Evolutionary conservation across 805 yeast species (phyloP).

Genomic region (Metschnikowia baotianmanensis): DNA sequence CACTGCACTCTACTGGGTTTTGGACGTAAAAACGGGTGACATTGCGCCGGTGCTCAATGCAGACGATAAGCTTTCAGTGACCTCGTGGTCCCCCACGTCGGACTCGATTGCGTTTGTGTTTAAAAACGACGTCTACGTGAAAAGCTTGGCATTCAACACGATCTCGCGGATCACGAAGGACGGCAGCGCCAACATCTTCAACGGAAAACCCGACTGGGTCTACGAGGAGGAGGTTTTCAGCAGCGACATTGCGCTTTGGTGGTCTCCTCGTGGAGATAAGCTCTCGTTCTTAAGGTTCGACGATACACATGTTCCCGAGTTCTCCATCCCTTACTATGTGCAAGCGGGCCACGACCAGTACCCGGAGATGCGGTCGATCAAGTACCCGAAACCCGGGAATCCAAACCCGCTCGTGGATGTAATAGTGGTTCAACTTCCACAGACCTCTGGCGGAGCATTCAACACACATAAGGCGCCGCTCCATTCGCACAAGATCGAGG

Average conservation of each 20-base stretch:
- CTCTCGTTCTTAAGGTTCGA: slow-evolving; percentile 65
- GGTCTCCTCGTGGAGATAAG: slow-evolving; percentile 75
- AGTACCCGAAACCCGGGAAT: slow-evolving; percentile 81
- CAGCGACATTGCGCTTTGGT: slow-evolving; percentile 74
- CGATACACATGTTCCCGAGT: slow-evolving; percentile 72
- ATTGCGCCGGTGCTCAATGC: slow-evolving; percentile 14
- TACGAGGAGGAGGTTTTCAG: slow-evolving; percentile 87
- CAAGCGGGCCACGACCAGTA: slow-evolving; percentile 42
- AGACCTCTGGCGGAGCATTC: slow-evolving; percentile 13
- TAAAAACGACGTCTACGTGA: slow-evolving; percentile 67
- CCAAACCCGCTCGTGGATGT: slow-evolving; percentile 64
- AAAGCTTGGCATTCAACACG: slow-evolving; percentile 30
- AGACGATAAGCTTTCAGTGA: slow-evolving; percentile 26
- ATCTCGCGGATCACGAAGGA: slow-evolving; percentile 58
- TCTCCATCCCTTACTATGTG: slow-evolving; percentile 71
- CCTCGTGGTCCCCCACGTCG: slow-evolving; percentile 76
- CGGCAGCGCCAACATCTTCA: slow-evolving; percentile 69
- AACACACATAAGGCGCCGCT: slow-evolving; percentile 11
- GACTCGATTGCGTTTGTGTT: slow-evolving; percentile 60
- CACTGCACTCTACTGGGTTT: slow-evolving; percentile 19
- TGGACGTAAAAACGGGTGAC: slow-evolving; percentile 16
- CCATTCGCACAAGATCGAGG: slow-evolving; percentile 10
- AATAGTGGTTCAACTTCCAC: slow-evolving; percentile 15
- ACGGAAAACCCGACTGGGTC: slow-evolving; percentile 94
- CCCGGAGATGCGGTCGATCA: slow-evolving; percentile 54